A percentile compares a stretch with the other conserved stretches of the same genome.
Evolutionary conservation across 2,329 filamentous ascomycete genomes (phyloP).

Genomic region (Capronia americana): DNA sequence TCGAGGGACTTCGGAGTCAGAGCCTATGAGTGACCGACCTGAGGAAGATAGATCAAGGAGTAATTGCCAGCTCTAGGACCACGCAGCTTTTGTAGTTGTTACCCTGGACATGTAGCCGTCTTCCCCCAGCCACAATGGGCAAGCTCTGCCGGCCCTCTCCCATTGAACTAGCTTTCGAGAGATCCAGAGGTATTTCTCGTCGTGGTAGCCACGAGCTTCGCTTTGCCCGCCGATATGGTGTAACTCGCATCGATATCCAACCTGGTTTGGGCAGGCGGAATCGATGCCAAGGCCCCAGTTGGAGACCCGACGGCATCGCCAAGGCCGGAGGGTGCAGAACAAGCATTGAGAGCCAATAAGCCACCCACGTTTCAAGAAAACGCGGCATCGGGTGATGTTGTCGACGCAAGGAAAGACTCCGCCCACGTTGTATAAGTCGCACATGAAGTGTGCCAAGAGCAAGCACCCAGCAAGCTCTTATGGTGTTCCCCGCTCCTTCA

Average conservation of each 20-base stretch:
- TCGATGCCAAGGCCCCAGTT: background rate
- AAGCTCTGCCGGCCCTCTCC: constrained; percentile 4
- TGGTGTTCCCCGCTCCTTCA: background rate
- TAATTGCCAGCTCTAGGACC: constrained; percentile 8
- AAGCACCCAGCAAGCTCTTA: background rate
- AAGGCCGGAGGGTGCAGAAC: constrained; percentile 1
- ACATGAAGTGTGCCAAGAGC: constrained; percentile 13
- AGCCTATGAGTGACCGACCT: constrained; percentile 14
- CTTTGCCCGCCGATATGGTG: constrained; percentile 6
- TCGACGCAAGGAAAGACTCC: background rate
- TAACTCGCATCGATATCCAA: constrained; percentile 11
- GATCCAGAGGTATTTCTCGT: background rate
- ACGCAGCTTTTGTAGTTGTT: constrained; percentile 27
- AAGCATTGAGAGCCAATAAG: constrained; percentile 28
- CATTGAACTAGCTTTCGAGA: background rate
- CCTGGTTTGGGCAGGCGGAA: constrained; percentile 26
- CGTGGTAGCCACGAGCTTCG: constrained; percentile 24
- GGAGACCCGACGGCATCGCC: constrained; percentile 16
- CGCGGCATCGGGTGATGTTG: background rate
- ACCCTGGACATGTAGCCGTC: background rate
- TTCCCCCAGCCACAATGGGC: background rate
- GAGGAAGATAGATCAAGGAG: constrained; percentile 3
- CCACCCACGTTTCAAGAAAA: constrained; percentile 27
- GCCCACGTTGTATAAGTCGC: background rate
- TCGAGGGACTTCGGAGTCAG: background rate